Percentiles rank a stretch among this genome's conserved stretches.
Conservation (phyloP, 2,329 filamentous ascomycete species). For the Xylaria multiplex region DNA sequence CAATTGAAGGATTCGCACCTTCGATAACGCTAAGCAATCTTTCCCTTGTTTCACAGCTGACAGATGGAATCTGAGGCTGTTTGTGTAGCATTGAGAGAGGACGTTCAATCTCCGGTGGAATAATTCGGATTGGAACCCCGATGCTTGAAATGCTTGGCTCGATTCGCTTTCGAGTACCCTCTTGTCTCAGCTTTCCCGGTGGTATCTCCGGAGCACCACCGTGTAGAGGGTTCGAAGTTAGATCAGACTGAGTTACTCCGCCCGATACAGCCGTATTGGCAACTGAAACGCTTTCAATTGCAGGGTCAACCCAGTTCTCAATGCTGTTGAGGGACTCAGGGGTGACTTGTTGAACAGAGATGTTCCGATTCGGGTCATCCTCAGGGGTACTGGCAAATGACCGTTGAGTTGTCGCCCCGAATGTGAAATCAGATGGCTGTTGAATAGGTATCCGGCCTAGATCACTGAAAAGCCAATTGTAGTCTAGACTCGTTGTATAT, state of each 20-base stretch:
- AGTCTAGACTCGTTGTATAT: slow-evolving; percentile 70
- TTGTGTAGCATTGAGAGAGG: slow-evolving; percentile 17
- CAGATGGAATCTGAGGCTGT: slow-evolving; percentile 7
- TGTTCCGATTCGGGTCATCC: background rate
- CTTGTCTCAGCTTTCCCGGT: background rate
- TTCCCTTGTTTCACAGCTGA: slow-evolving; percentile 3
- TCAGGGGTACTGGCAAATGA: background rate
- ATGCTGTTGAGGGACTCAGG: slow-evolving; percentile 20
- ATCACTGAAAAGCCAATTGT: slow-evolving; percentile 70
- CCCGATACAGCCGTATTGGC: background rate
- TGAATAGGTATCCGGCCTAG: slow-evolving; percentile 45
- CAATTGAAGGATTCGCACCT: slow-evolving; percentile 58
- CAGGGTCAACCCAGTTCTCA: slow-evolving; percentile 11
- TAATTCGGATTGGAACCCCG: background rate
- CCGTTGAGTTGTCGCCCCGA: background rate
- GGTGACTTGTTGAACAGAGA: background rate
- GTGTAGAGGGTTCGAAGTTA: background rate
- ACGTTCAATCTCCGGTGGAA: slow-evolving; percentile 11
- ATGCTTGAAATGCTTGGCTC: background rate
- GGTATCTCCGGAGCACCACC: background rate
- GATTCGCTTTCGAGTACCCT: background rate
- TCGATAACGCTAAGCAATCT: slow-evolving; percentile 52
- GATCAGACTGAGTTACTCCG: background rate
- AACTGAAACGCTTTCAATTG: background rate
- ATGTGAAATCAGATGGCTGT: background rate